A percentile compares a stretch with the other conserved stretches of the same genome.
phyloP scores from a whole-genome alignment of 2,329 filamentous ascomycete genomes.

The Colletotrichum nymphaeae region DNA sequence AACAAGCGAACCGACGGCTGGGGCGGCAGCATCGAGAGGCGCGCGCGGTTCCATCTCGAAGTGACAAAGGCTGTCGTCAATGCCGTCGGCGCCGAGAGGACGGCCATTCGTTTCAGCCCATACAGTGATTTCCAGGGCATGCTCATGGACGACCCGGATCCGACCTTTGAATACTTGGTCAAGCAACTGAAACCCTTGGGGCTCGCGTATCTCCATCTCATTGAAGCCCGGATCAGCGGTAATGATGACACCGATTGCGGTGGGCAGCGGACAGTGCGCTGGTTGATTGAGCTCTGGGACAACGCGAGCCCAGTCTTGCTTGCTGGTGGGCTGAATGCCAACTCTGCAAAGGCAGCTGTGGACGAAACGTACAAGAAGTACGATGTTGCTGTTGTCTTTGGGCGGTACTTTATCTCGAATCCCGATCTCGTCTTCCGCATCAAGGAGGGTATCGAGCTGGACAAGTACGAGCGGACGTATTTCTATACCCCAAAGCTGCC shows the following conservation, averaged over 20 bases:
- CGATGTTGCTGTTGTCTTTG: constrained; percentile 44
- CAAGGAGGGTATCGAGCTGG: constrained; percentile 40
- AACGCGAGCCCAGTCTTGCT: constrained; percentile 45
- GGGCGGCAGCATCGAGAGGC: constrained; percentile 65
- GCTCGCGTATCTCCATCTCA: constrained; percentile 67
- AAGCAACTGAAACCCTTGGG: constrained; percentile 61
- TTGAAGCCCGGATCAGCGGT: constrained; percentile 65
- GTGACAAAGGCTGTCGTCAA: constrained; percentile 54
- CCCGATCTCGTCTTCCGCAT: constrained; percentile 47
- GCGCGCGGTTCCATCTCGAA: constrained; percentile 62
- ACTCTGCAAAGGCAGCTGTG: constrained; percentile 39
- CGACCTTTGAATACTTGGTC: constrained; percentile 69
- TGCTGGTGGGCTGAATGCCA: constrained; percentile 44
- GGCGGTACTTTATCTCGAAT: constrained; percentile 49
- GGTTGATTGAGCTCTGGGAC: constrained; percentile 46
- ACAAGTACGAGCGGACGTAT: constrained; percentile 42
- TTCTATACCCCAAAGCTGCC: constrained; percentile 43
- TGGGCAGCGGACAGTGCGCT: constrained; percentile 34
- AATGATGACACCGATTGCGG: constrained; percentile 49
- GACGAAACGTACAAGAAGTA: constrained; percentile 42
- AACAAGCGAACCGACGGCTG: constrained; percentile 66
- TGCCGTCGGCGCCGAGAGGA: constrained; percentile 60
- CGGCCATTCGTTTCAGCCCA: constrained; percentile 67
- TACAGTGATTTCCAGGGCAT: constrained; percentile 69
- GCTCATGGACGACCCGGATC: constrained; percentile 67